Evolutionary conservation across 1,139 yeast genomes (phyloP).

Genomic region (Geotrichum histeridarum): DNA sequence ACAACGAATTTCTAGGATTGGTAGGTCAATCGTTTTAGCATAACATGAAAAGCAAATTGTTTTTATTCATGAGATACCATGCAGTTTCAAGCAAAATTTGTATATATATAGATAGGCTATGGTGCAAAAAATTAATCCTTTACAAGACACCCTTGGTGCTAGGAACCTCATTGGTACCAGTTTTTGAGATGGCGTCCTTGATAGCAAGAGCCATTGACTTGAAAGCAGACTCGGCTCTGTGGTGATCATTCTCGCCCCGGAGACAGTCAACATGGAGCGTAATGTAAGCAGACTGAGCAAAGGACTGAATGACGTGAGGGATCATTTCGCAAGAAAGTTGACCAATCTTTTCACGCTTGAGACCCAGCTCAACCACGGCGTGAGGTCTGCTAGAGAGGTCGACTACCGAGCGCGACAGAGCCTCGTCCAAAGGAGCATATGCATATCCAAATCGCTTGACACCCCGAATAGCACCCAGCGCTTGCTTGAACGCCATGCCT

Average conservation of each 20-base stretch:
- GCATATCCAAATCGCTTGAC: conserved; percentile 92
- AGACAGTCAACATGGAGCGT: conserved; percentile 92
- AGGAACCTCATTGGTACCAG: conserved; percentile 88
- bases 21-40: not conserved
- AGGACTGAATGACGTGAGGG: conserved; percentile 90
- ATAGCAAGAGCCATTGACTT: conserved; percentile 92
- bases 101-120: not conserved
- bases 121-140: not conserved
- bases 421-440: conserved; percentile 94
- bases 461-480: conserved; percentile 84
- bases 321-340: conserved; percentile 93
- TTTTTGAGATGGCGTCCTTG: conserved; percentile 74
- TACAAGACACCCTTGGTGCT: conserved; percentile 87
- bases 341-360: conserved; percentile 89
- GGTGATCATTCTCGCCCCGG: conserved; percentile 92
- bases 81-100: too few relatives aligned
- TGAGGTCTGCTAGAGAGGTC: conserved; percentile 90
- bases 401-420: conserved; percentile 87
- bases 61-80: too few relatives aligned
- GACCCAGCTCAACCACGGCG: conserved; percentile 83
- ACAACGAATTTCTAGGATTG: conserved; percentile 1
- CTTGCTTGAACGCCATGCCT: conserved; percentile 84
- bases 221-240: conserved; percentile 91
- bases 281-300: conserved; percentile 85
- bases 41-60: not conserved